phyloP scores from a whole-genome alignment of 176 grass and related monocot species.

The Poa pratensis region DNA sequence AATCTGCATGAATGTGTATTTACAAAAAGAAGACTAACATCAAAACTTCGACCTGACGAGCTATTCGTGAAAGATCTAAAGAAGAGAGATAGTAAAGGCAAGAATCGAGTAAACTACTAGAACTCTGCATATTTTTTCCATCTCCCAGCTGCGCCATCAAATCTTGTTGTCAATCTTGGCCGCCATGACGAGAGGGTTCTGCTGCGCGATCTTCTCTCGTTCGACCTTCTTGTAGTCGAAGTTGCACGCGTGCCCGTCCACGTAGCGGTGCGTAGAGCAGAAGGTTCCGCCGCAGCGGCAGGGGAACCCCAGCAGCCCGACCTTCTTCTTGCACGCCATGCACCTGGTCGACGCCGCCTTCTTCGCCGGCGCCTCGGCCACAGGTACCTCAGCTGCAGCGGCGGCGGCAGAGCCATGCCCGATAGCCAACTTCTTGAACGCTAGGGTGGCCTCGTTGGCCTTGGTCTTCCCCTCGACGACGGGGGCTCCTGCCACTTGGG shows the following conservation, averaged over 20 bases:
- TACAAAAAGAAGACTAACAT: neutral
- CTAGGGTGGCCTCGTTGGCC: neutral
- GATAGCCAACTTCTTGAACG: neutral
- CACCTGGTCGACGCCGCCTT: conserved; percentile 44
- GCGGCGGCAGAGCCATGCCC: neutral
- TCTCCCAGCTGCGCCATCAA: neutral
- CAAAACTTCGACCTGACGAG: neutral
- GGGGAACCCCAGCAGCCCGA: conserved; percentile 54
- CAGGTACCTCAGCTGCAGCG: neutral
- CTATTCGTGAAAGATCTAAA: neutral
- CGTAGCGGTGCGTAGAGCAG: conserved; percentile 57
- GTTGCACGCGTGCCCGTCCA: conserved; percentile 44
- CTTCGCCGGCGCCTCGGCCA: neutral
- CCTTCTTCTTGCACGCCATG: conserved; percentile 51
- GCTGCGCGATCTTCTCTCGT: conserved; percentile 40
- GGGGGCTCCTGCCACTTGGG: neutral
- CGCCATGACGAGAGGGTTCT: conserved; percentile 47
- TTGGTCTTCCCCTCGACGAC: neutral
- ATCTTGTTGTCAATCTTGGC: conserved; percentile 50
- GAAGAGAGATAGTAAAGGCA: neutral
- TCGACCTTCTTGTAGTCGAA: conserved; percentile 53
- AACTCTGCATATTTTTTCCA: neutral
- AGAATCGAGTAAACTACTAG: neutral
- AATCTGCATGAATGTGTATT: neutral
- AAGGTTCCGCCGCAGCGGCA: conserved; percentile 60